A percentile compares a stretch with the other conserved stretches of the same genome.
Evolutionary conservation across 345 rosid genomes (phyloP).

Genomic region (Angophora floribunda): DNA sequence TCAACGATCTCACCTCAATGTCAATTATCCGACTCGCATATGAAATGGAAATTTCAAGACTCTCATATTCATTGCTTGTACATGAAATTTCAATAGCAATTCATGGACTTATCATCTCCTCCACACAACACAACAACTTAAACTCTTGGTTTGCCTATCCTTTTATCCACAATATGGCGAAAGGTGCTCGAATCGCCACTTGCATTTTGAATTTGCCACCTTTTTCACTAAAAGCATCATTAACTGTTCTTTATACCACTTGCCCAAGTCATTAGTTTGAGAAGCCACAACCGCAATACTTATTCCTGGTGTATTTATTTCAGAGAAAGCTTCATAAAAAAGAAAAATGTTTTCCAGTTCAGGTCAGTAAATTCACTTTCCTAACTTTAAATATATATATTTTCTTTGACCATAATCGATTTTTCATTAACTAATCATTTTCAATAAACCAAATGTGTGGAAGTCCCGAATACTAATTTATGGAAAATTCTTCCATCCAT

Average conservation of each 20-base stretch:
- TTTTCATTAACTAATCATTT: neutral
- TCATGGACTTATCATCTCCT: neutral
- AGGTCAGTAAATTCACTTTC: too few species aligned
- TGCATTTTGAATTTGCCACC: neutral
- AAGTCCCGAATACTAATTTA: fast-evolving
- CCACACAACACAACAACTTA: neutral
- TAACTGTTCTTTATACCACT: neutral
- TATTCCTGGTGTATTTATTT: neutral
- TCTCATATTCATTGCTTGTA: neutral
- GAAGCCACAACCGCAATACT: neutral
- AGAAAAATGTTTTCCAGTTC: neutral
- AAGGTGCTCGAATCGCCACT: neutral
- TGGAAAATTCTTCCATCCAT: neutral
- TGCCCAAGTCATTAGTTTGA: neutral
- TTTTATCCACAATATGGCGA: neutral
- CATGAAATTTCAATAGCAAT: neutral
- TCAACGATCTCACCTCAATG: neutral
- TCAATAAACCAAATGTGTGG: fast-evolving
- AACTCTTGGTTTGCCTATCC: neutral
- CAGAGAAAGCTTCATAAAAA: too few species aligned
- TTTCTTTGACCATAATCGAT: too few species aligned
- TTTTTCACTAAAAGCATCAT: neutral
- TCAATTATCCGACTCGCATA: neutral
- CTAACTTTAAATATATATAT: too few species aligned
- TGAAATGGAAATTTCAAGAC: neutral